phyloP scores from a whole-genome alignment of 1,284 basidiomycete species.

The Chalciporus piperatoides region DNA sequence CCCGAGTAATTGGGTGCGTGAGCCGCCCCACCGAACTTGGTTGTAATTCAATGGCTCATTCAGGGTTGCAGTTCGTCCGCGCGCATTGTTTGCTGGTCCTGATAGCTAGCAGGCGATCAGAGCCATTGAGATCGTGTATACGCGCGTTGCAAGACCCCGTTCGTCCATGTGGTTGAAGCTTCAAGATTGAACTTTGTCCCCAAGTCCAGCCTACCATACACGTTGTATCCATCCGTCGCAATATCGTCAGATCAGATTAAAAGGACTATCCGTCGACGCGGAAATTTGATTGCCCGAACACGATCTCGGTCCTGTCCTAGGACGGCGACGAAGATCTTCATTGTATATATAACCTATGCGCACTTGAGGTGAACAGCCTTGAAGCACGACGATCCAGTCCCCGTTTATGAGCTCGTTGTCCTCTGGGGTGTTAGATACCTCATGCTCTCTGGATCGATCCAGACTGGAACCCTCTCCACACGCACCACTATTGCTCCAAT shows the following conservation, averaged over 20 bases:
- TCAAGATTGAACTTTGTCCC: slow-evolving; percentile 3
- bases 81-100: neutral
- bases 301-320: neutral
- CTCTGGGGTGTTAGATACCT: neutral
- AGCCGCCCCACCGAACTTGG: too few species aligned
- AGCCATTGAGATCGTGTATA: neutral
- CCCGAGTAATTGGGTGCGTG: neutral
- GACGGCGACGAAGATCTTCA: neutral
- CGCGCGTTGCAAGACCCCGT: neutral
- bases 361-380: neutral
- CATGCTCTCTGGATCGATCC: neutral
- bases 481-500: neutral
- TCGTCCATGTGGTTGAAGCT: slow-evolving; percentile 16
- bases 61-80: neutral
- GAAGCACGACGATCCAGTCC: neutral
- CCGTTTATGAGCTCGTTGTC: neutral
- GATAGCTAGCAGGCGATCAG: neutral
- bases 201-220: neutral
- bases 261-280: neutral
- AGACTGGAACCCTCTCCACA: neutral
- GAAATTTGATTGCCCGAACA: neutral
- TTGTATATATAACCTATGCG: neutral
- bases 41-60: neutral
- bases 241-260: neutral
- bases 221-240: slow-evolving; percentile 10